Evolutionary conservation across 495 filamentous ascomycete species (phyloP).

Genomic region (Podospora appendiculata): DNA sequence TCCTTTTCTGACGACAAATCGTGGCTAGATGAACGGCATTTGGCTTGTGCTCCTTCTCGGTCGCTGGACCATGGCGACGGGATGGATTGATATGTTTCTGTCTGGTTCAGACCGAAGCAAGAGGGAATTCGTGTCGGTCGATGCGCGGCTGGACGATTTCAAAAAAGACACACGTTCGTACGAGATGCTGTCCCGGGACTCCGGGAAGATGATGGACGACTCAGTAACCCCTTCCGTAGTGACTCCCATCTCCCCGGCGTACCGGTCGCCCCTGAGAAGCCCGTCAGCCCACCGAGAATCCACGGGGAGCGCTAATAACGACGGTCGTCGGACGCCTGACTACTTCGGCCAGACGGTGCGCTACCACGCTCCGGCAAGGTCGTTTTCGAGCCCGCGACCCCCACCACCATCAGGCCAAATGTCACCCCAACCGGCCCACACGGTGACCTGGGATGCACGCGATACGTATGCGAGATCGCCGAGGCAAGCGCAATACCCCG

Average conservation of each 20-base stretch:
- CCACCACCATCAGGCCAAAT: constrained; percentile 7
- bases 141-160: constrained; percentile 56
- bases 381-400: constrained; percentile 40
- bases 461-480: constrained; percentile 23
- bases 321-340: constrained; percentile 38
- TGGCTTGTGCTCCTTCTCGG: constrained; percentile 78
- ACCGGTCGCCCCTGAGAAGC: constrained; percentile 27
- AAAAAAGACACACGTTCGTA: constrained; percentile 62
- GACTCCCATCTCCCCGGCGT: constrained; percentile 35
- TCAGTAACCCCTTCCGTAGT: constrained; percentile 38
- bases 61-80: constrained; percentile 72
- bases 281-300: constrained; percentile 8
- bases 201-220: constrained; percentile 35
- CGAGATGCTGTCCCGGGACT: constrained; percentile 67
- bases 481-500: constrained; percentile 6
- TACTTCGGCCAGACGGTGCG: constrained; percentile 39
- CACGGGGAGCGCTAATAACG: constrained; percentile 7
- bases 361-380: constrained; percentile 38
- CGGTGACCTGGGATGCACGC: constrained; percentile 31
- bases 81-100: constrained; percentile 66
- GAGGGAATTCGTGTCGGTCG: constrained; percentile 80
- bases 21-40: constrained; percentile 63
- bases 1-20: constrained; percentile 6
- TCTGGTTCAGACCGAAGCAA: constrained; percentile 32
- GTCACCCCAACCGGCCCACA: background rate